Evolutionary conservation across 495 filamentous ascomycete genomes (phyloP), one percentile per base, ranked within the genome.

Genomic region (Penicillium paradoxum): DNA sequence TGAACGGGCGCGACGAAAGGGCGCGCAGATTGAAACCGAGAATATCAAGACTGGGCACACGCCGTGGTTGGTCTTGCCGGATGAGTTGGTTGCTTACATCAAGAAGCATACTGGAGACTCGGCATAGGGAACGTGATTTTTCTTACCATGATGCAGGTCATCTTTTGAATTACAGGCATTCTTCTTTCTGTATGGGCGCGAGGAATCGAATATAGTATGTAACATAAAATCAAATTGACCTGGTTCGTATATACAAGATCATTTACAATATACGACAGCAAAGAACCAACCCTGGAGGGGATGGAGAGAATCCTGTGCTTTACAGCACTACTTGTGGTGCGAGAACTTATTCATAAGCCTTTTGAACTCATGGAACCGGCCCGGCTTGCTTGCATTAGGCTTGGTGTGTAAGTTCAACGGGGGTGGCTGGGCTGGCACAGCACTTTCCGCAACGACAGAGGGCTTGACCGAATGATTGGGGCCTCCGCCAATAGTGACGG

Each of bases 401-500:
- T 45, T 7, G 17, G 13, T 32, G 6, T 45, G 11, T 10, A 3
- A 0, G 14, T 21, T 21, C 29, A 29, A 5, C 9, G 10, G 14
- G 7, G 8, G 38, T 2, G 9, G 44, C 1, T 32, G 29, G 6
- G n/a, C 4, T 15, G 34, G n/a, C n/a, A 19, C 15, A n/a, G 11
- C 38, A 38, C 40, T 4, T 15, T 10, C 39, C 18, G 48, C 42
- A 3, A 40, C 37, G 1, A 21, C 29, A 46, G 43, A 24, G 6
- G 49, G 42, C 4, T 48, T 49, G 8, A 44, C 51, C 22, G 58
- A 48, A 18, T 39, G 51, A n/a, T 41, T 62, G 3, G 47, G 25
- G 7, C 18, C 29, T 13, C 87, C 86, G 10, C 87, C 85, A 29
- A 90, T 70, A 19, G 79, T 75, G 11, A 90, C 76, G 0, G 79